Evolutionary conservation across 768 basidiomycete genomes (phyloP).

Genomic region (Gloeostereum incarnatum): DNA sequence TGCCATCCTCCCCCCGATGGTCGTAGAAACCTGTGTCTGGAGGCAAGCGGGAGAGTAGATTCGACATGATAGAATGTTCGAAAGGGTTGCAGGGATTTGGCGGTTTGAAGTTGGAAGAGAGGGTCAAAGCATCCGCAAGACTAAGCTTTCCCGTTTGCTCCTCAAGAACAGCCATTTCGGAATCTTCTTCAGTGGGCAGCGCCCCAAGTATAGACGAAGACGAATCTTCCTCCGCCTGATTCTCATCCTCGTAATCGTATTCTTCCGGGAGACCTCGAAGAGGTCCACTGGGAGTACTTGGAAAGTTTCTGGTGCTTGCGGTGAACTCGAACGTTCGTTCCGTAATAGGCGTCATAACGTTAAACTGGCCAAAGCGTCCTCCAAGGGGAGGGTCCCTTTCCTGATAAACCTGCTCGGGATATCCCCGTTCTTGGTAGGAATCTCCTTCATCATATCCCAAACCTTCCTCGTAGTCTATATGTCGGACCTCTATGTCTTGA

Average conservation of each 20-base stretch:
- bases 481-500: constrained; percentile 21
- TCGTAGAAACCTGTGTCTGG: constrained; percentile 56
- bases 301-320: constrained; percentile 39
- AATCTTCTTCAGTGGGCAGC: constrained; percentile 16
- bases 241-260: constrained; percentile 21
- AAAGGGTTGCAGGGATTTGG: constrained; percentile 88
- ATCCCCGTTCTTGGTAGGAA: constrained; percentile 22
- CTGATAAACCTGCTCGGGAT: constrained; percentile 25
- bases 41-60: constrained; percentile 55
- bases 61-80: constrained; percentile 52
- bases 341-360: constrained; percentile 96
- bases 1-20: constrained; percentile 40
- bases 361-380: constrained; percentile 73
- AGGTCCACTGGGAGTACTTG: constrained; percentile 30
- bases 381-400: constrained; percentile 50
- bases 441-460: constrained; percentile 16
- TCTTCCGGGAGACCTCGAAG: constrained; percentile 10
- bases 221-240: constrained; percentile 15
- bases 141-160: constrained; percentile 59
- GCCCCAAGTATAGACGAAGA: constrained; percentile 18
- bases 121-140: constrained; percentile 52
- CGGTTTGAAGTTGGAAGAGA: constrained; percentile 57
- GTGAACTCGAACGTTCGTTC: constrained; percentile 89
- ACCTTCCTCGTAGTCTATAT: constrained; percentile 12
- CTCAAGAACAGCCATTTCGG: constrained; percentile 28